Evolutionary conservation across 179 eudicot species (phyloP).

Genomic region (Monotropa hypopitys): DNA sequence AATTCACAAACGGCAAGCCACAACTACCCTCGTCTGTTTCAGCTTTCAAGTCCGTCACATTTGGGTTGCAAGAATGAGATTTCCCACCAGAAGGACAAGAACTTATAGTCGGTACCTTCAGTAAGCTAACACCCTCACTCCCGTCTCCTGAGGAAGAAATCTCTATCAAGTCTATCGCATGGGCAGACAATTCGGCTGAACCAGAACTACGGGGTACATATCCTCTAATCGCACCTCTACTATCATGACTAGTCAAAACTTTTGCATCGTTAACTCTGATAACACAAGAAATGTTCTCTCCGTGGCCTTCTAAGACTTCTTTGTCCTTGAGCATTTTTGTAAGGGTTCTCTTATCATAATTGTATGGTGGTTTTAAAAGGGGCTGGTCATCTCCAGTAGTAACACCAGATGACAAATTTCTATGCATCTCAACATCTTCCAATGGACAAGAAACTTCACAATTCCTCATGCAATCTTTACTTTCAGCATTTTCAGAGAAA

Average conservation of each 20-base stretch:
- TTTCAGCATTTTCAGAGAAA: constrained; percentile 23
- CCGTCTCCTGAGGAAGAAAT: constrained; percentile 7
- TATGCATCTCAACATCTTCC: constrained; percentile 24
- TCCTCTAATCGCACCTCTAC: constrained; percentile 11
- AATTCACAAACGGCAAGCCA: constrained; percentile 12
- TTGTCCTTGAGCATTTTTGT: constrained; percentile 15
- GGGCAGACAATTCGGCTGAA: constrained; percentile 8
- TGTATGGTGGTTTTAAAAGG: neutral
- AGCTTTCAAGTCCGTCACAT: constrained; percentile 5
- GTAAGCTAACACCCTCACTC: constrained; percentile 8
- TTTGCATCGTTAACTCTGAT: constrained; percentile 20
- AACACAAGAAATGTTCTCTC: constrained; percentile 19
- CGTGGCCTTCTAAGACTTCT: constrained; percentile 23
- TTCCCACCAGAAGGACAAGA: constrained; percentile 8
- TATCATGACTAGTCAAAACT: constrained; percentile 9
- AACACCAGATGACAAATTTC: constrained; percentile 11
- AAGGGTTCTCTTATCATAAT: constrained; percentile 2
- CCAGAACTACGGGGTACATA: constrained; percentile 14
- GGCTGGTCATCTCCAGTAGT: constrained; percentile 8
- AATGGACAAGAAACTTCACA: constrained; percentile 17
- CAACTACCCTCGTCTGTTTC: constrained; percentile 5
- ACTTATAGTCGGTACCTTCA: constrained; percentile 3
- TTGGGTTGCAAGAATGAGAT: constrained; percentile 6
- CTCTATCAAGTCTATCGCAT: constrained; percentile 4
- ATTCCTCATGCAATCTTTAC: constrained; percentile 15